Conservation (phyloP, 352 stramenopile genomes). For the Globisporangium megalacanthum region DNA sequence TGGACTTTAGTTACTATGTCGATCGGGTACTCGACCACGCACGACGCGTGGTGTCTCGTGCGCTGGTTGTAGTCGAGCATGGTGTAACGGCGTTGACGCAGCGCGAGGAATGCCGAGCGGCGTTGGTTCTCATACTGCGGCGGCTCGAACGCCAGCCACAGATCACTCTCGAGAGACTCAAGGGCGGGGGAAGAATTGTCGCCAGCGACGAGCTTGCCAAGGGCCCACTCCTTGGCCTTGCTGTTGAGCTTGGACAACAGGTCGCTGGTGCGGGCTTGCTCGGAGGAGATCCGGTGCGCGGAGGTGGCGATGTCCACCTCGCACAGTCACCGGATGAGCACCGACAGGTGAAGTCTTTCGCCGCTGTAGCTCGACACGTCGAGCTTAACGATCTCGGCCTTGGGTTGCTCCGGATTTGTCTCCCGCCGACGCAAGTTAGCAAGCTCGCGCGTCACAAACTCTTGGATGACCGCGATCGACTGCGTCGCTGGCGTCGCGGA, state of each 20-base stretch:
- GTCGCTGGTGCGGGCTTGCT: not conserved
- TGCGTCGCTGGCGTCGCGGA: not conserved
- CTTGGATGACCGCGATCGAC: not conserved
- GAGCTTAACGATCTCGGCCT: not conserved
- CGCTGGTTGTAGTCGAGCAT: too few species aligned
- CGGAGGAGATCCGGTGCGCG: too few species aligned
- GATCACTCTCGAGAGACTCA: too few species aligned
- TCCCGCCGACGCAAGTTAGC: not conserved
- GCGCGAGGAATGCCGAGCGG: too few species aligned
- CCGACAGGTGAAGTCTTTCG: not conserved
- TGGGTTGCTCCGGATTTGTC: not conserved
- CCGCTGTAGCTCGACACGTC: too few species aligned
- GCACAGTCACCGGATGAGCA: not conserved
- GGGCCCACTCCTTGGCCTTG: too few species aligned
- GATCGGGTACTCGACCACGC: too few species aligned
- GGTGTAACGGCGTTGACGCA: too few species aligned
- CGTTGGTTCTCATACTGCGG: too few species aligned
- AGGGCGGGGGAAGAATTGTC: too few species aligned
- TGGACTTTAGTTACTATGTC: slow-evolving; percentile 18
- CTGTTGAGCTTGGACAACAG: slow-evolving; percentile 5
- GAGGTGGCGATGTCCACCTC: not conserved
- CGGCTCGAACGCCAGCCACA: slow-evolving; percentile 17
- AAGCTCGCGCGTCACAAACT: slow-evolving; percentile 1
- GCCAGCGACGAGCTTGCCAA: too few species aligned
- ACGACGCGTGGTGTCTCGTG: too few species aligned